A percentile compares a stretch with the other conserved stretches of the same genome.
phyloP scores from a whole-genome alignment of 2,329 filamentous ascomycete species.

The Ophiostoma populinum region DNA sequence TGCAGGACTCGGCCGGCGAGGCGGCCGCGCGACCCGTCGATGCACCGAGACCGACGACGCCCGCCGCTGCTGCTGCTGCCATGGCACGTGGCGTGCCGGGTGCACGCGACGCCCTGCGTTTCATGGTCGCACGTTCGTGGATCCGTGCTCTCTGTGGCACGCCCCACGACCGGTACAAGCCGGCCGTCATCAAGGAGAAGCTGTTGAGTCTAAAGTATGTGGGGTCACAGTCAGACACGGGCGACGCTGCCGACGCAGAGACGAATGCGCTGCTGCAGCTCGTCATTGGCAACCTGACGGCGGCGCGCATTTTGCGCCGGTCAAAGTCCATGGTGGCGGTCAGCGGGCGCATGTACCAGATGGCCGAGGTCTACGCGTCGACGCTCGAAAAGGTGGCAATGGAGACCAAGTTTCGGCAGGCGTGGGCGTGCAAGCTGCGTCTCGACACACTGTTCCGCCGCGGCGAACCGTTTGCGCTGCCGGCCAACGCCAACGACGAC shows the following conservation, averaged over 20 bases:
- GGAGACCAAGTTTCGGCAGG: conserved; percentile 37
- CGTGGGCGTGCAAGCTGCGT: conserved; percentile 38
- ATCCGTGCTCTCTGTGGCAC: conserved; percentile 41
- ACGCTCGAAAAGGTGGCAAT: conserved; percentile 39
- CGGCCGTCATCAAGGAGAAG: conserved; percentile 29
- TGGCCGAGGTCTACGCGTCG: conserved; percentile 40
- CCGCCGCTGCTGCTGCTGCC: conserved; percentile 1
- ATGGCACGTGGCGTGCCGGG: not conserved
- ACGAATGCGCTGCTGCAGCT: conserved; percentile 28
- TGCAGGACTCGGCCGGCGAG: conserved; percentile 34
- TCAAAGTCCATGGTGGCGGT: conserved; percentile 39
- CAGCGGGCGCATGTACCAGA: conserved; percentile 43
- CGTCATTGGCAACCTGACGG: conserved; percentile 30
- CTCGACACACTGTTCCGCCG: conserved; percentile 39
- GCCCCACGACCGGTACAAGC: conserved; percentile 29
- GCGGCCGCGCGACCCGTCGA: conserved; percentile 23
- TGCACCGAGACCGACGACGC: not conserved
- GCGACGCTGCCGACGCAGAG: conserved; percentile 14
- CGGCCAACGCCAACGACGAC: conserved; percentile 39
- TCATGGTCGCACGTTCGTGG: conserved; percentile 22
- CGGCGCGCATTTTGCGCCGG: conserved; percentile 37
- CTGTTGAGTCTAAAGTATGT: conserved; percentile 26
- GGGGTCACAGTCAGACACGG: conserved; percentile 7
- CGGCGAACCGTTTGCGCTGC: conserved; percentile 23
- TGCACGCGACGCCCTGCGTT: not conserved